Base-by-base conservation (phyloP, 495 filamentous ascomycete species). In the Penicillium odoratum region DNA sequence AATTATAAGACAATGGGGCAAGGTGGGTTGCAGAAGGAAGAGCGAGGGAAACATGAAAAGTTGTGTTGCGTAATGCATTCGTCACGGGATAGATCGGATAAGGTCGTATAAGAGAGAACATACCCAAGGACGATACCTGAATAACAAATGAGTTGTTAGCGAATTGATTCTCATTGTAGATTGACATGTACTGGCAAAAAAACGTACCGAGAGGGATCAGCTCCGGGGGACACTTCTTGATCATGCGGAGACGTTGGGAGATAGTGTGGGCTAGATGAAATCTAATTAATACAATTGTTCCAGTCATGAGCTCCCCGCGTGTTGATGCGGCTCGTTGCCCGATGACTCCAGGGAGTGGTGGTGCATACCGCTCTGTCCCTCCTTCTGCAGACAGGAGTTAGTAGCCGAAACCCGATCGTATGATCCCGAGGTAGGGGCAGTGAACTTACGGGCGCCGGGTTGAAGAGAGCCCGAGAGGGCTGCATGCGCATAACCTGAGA, bases 181-280 rank as follows among this genome's bases (percentile, higher is more conserved):
- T 31, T 29, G 21, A 21, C 11, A 38, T 7, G 2, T 36, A 6
- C 26, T 16, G 11, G 31, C 38, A 47, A 2, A 30, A 53, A 16
- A 55, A 80, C 86, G 73, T 88, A 96, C 93, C 91, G 62, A 99
- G 85, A 65, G 94, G 94, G 67, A 93, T 85, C 85, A 99, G 82
- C 82, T 99, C 94, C 49, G 93, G 86, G 58, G 94, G 94, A 69
- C 96, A 86, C 79, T 84, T 85, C 84, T 89, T 91, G 58, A 97
- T 77, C 60, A 81, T 83, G 66, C 94, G 88, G 59, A 99, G 81
- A 65, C 95, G 89, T 80, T 99, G 94, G 47, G 94, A 97, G 77
- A 99, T 88, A 57, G 94, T 98, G 80, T 98, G 94, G 70, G 91
- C 94, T 98, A 65, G 34, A 33, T 62, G 26, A 51, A 61, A 44